Conservation (phyloP, 2,329 filamentous ascomycete species). For the Diaporthe sp. region DNA sequence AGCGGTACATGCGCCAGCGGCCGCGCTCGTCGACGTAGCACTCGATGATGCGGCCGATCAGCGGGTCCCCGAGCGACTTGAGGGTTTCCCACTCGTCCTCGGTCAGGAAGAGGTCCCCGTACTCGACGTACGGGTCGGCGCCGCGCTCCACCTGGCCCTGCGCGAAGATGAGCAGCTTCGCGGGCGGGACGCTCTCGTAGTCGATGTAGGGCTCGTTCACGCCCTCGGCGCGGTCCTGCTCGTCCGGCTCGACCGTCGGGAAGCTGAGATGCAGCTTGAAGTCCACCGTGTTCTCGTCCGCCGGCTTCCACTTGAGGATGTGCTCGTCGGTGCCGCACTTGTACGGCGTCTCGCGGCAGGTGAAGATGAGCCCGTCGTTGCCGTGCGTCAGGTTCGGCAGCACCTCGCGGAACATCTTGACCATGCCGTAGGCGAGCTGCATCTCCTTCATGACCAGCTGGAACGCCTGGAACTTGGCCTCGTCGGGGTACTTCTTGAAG, state of each 20-base stretch:
- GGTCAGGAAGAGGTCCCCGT: conserved; percentile 77
- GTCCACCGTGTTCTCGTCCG: conserved; percentile 94
- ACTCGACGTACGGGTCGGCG: conserved; percentile 72
- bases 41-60: conserved; percentile 92
- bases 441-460: conserved; percentile 89
- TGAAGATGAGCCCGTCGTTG: conserved; percentile 98
- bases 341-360: conserved; percentile 90
- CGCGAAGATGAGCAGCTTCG: conserved; percentile 79
- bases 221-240: conserved; percentile 76
- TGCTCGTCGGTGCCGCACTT: conserved; percentile 91
- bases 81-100: conserved; percentile 86
- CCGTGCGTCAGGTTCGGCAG: conserved; percentile 89
- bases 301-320: conserved; percentile 98
- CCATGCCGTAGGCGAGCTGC: conserved; percentile 88
- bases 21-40: conserved; percentile 83
- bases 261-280: conserved; percentile 87
- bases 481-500: conserved; percentile 76
- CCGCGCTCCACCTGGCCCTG: conserved; percentile 64
- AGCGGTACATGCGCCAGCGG: conserved; percentile 88
- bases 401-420: conserved; percentile 91
- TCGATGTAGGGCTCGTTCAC: conserved; percentile 76
- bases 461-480: conserved; percentile 81
- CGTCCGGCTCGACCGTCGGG: conserved; percentile 77
- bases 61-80: conserved; percentile 79
- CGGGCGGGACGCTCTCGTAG: conserved; percentile 84